phyloP scores from a whole-genome alignment of 2,329 filamentous ascomycete genomes.

The Trichoderma sp. region DNA sequence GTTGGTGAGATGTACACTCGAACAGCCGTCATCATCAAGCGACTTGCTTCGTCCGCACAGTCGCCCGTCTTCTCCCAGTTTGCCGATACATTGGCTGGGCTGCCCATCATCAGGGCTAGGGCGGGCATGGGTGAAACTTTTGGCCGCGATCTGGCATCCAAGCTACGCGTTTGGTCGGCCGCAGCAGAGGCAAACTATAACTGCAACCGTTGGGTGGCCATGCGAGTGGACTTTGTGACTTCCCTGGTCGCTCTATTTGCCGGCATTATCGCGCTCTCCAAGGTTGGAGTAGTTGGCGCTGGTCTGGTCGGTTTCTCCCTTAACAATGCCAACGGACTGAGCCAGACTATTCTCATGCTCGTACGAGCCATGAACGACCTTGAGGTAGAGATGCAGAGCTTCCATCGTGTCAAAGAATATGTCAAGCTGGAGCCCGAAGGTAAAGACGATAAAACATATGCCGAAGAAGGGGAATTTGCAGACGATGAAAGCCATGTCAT shows the following conservation, averaged over 20 bases:
- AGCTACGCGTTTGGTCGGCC: constrained; percentile 49
- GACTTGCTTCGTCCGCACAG: constrained; percentile 48
- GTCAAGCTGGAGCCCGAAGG: constrained; percentile 49
- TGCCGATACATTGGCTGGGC: constrained; percentile 52
- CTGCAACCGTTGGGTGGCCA: constrained; percentile 58
- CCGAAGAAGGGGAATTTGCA: constrained; percentile 42
- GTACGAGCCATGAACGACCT: constrained; percentile 58
- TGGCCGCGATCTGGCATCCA: constrained; percentile 50
- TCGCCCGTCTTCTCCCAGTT: constrained; percentile 61
- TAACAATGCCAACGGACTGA: constrained; percentile 56
- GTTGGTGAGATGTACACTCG: constrained; percentile 55
- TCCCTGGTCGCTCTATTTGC: constrained; percentile 53
- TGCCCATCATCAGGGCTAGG: constrained; percentile 54
- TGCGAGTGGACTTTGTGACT: constrained; percentile 56
- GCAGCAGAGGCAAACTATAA: constrained; percentile 54
- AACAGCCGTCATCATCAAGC: constrained; percentile 49
- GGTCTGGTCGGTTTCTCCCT: constrained; percentile 59
- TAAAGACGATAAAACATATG: constrained; percentile 43
- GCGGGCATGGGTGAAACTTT: constrained; percentile 51
- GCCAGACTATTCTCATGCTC: constrained; percentile 51
- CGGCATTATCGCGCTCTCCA: constrained; percentile 53
- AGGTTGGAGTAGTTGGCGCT: constrained; percentile 49
- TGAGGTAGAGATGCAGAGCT: constrained; percentile 58
- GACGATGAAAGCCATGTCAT: constrained; percentile 42
- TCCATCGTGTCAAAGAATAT: constrained; percentile 52